Evolutionary conservation across 352 stramenopile species (phyloP), one percentile per base, ranked within the genome.

Genomic region (Globisporangium cystogenes): DNA sequence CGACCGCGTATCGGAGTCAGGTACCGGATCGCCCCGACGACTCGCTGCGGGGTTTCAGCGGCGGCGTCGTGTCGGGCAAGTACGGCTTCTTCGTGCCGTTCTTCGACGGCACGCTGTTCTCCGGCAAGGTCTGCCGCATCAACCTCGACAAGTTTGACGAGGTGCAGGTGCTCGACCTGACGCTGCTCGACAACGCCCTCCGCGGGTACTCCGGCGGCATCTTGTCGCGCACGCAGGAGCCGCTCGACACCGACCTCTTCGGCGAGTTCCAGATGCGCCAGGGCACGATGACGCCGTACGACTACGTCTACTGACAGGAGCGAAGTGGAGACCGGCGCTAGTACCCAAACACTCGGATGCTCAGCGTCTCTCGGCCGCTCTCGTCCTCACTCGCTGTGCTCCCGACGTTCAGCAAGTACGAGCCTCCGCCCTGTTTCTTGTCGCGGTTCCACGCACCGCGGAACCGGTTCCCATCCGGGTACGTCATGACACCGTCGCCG

Each of bases 361-460:
- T 48, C 6, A 70, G 27, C 27, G 60, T 55, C 24, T 61, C 42
- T 18, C 31, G 26, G n/a, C 7, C n/a, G 33, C 37, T 53, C 16
- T 53, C 46, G 1, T 43, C 18, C 11, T 68, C 59, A 18, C 4
- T 49, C 26, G 11, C 20, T 51, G 14, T 37, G 0, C 53, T 56
- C 8, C 44, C 48, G 26, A 86, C 71, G 3, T 66, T 60, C 14
- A 90, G 51, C 26, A 76, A 48, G 41, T 88, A 93, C 55, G 69
- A 83, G 4, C 90, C 90, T 1, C 87, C 75, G 23, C 85, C 88
- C 57, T 96, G 79, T 26, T 91, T 86, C 51, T 93, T 79, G 57
- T 96, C 90, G 24, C 83, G 70, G 51, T 82, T 76, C 90, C 90
- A 98, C 21, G 86, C 67, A 7, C 93, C 93, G 27, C 87, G 73